phyloP scores from a whole-genome alignment of 2,329 filamentous ascomycete species.

The Talaromyces amestolkiae region DNA sequence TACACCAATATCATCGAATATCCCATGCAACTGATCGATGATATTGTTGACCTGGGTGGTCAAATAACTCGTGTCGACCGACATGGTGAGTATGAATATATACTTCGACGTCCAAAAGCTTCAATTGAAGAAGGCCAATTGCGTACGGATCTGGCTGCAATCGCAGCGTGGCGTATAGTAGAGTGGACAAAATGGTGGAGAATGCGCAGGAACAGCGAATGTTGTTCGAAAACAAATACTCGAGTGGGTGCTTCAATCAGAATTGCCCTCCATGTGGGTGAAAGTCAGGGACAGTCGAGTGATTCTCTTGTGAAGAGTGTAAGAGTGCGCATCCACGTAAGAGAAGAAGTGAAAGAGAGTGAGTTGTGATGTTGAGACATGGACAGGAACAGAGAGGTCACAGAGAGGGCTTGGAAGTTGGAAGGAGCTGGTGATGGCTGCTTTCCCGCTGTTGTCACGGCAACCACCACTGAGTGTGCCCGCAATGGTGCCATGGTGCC shows the following conservation, averaged over 20 bases:
- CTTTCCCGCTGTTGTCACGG: conserved; percentile 30
- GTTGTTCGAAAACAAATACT: conserved; percentile 1
- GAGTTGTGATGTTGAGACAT: conserved; percentile 17
- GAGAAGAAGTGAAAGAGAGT: not conserved
- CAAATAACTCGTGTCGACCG: conserved; percentile 88
- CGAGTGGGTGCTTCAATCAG: not conserved
- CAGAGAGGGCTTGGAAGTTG: not conserved
- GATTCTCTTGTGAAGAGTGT: not conserved
- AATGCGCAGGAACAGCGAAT: conserved; percentile 4
- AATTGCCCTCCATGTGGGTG: conserved; percentile 13
- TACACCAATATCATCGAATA: conserved; percentile 98
- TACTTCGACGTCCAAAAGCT: not conserved
- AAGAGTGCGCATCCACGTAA: not conserved
- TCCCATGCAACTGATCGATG: conserved; percentile 84
- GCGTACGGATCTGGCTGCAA: conserved; percentile 9
- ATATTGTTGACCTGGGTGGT: conserved; percentile 94
- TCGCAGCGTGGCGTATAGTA: conserved; percentile 14
- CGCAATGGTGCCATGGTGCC: not conserved
- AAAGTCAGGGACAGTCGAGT: not conserved
- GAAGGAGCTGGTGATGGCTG: conserved; percentile 29
- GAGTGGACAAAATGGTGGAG: conserved; percentile 16
- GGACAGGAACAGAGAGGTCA: not conserved
- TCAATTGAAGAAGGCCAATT: not conserved
- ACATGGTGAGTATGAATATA: conserved; percentile 28
- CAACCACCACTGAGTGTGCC: conserved; percentile 27